Conservation (phyloP, 179 eudicot genomes). For the Sideroxylon spinosum region DNA sequence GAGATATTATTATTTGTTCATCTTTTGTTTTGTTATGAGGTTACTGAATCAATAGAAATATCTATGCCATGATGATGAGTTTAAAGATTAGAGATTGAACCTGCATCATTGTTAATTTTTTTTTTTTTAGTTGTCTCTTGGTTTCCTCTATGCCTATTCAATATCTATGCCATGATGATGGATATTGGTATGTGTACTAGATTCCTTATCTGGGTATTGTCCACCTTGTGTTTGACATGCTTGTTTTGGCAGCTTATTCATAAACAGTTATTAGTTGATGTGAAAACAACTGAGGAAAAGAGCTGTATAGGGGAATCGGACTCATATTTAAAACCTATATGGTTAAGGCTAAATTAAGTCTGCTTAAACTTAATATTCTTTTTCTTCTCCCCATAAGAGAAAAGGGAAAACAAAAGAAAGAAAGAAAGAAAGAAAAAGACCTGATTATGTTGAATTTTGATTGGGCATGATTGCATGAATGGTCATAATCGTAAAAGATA, state of each 20-base stretch:
- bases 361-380: not conserved
- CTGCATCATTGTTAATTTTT: not conserved
- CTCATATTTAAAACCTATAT: not conserved
- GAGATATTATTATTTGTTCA: no score
- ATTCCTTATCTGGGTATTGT: conserved; percentile 24
- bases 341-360: not conserved
- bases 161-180: conserved; percentile 14
- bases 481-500: not conserved
- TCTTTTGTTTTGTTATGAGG: no score
- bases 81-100: no score
- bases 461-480: not conserved
- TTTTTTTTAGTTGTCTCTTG: not conserved
- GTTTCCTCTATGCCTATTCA: not conserved
- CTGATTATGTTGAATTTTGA: not conserved
- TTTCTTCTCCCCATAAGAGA: no score
- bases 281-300: not conserved
- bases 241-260: no score
- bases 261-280: not conserved
- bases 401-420: no score
- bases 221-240: conserved; percentile 27
- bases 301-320: not conserved
- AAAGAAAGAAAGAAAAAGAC: not conserved
- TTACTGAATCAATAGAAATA: no score
- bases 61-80: no score
- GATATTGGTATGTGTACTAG: not conserved